Percentiles rank a stretch among this genome's conserved stretches.
Evolutionary conservation across 768 basidiomycete species (phyloP).

Genomic region (Cantharellus anzutake): DNA sequence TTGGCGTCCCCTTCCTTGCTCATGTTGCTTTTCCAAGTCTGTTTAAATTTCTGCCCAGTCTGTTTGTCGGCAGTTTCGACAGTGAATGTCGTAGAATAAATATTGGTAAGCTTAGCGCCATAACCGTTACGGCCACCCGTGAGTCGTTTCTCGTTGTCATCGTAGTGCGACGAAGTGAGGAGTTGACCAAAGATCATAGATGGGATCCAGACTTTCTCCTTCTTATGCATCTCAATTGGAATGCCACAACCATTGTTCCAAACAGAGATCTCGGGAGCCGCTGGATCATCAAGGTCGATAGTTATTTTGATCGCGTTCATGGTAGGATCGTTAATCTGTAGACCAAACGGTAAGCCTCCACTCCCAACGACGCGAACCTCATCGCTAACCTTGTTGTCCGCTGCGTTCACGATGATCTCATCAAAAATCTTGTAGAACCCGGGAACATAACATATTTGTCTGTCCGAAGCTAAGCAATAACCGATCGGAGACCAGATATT

Average conservation of each 20-base stretch:
- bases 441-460: slow-evolving; percentile 60
- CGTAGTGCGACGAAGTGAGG: slow-evolving; percentile 88
- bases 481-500: neutral
- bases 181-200: slow-evolving; percentile 95
- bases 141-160: slow-evolving; percentile 96
- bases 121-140: slow-evolving; percentile 98
- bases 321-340: slow-evolving; percentile 69
- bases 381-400: slow-evolving; percentile 84
- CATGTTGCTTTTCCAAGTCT: slow-evolving; percentile 93
- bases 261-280: slow-evolving; percentile 65
- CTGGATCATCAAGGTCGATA: slow-evolving; percentile 45
- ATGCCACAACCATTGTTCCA: slow-evolving; percentile 94
- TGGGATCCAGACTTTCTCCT: slow-evolving; percentile 88
- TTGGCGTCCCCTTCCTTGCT: slow-evolving; percentile 68
- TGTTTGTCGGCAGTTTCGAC: slow-evolving; percentile 90
- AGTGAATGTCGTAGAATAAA: slow-evolving; percentile 91
- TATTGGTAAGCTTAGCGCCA: slow-evolving; percentile 95
- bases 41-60: slow-evolving; percentile 75
- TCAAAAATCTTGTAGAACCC: slow-evolving; percentile 99
- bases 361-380: neutral
- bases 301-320: slow-evolving; percentile 88
- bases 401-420: slow-evolving; percentile 97
- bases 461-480: slow-evolving; percentile 5
- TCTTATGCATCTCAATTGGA: slow-evolving; percentile 87
- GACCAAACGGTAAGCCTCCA: neutral